Conservation (phyloP, 345 rosid species). For the Citrus reticulata region DNA sequence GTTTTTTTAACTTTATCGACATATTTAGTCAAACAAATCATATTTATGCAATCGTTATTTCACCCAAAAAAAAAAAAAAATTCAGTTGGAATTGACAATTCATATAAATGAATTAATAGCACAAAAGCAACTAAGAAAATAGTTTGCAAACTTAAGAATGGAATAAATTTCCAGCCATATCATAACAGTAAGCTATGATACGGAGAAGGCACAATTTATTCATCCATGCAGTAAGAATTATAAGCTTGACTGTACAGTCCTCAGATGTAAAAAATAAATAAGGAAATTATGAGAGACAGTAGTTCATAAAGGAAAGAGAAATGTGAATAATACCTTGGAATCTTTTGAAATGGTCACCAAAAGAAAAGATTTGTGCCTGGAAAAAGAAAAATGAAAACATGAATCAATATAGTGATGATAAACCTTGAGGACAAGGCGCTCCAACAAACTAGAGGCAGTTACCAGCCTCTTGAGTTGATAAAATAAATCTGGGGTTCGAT, state of each 20-base stretch:
- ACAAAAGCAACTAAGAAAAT: neutral
- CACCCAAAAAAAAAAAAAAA: neutral
- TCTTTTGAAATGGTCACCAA: conserved; percentile 53
- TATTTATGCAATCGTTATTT: neutral
- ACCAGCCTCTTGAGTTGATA: too few relatives aligned
- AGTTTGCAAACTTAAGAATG: neutral
- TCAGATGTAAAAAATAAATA: neutral
- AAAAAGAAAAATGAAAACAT: neutral
- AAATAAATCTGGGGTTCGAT: too few relatives aligned
- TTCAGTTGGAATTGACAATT: neutral
- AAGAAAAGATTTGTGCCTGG: conserved; percentile 53
- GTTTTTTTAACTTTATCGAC: neutral
- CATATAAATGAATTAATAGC: neutral
- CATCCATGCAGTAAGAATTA: neutral
- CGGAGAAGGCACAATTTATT: neutral
- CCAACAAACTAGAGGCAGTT: too few relatives aligned
- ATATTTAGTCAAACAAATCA: neutral
- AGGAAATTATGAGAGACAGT: neutral
- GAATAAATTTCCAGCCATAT: neutral
- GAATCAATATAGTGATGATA: neutral
- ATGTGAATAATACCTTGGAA: conserved; percentile 46
- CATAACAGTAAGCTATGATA: neutral
- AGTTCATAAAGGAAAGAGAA: neutral
- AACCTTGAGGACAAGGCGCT: too few relatives aligned
- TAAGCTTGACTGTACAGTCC: neutral